Conservation (phyloP, 208 protist genomes). For the Leishmania turanica region DNA sequence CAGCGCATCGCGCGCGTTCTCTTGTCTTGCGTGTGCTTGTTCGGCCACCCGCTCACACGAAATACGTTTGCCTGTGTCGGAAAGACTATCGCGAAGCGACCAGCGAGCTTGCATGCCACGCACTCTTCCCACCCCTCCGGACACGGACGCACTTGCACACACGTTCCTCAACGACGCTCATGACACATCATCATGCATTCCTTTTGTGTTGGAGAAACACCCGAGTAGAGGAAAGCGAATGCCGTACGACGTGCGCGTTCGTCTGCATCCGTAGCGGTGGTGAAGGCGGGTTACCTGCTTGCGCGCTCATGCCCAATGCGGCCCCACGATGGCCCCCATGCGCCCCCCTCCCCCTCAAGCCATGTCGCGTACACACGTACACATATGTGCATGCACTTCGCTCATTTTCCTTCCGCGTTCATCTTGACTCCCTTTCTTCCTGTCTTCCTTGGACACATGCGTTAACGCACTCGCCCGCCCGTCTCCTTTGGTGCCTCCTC, state of each 20-base stretch:
- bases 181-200: not conserved
- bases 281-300: not conserved
- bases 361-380: not conserved
- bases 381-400: not conserved
- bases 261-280: not conserved
- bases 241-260: not conserved
- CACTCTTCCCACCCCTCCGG: not conserved
- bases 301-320: not conserved
- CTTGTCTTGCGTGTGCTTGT: conserved; percentile 1
- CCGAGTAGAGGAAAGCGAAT: not conserved
- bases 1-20: not conserved
- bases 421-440: not conserved
- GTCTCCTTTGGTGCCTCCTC: not conserved
- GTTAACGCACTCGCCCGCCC: not conserved
- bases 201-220: not conserved
- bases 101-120: not conserved
- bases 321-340: not conserved
- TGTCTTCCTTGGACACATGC: not conserved
- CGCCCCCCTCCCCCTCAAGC: not conserved
- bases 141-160: not conserved
- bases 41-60: not conserved
- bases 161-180: not conserved
- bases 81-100: not conserved
- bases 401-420: not conserved
- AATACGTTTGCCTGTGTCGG: not conserved